Evolutionary conservation across 306 rosid species (phyloP).

Genomic region (Echinosophora koreensis): DNA sequence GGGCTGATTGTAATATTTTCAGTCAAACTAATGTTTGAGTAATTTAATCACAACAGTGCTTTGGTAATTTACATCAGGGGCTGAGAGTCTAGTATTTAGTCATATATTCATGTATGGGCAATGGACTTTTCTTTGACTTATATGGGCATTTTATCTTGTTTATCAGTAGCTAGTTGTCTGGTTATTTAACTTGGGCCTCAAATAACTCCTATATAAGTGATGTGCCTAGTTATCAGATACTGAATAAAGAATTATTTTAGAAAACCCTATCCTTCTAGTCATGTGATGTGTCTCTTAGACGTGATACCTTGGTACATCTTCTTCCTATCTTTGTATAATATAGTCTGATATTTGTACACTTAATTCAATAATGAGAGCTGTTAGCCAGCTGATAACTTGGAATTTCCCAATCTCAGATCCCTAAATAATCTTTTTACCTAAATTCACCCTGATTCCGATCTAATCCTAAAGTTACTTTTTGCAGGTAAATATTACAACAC

Average conservation of each 20-base stretch:
- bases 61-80: not conserved
- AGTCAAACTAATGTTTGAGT: not conserved
- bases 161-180: not conserved
- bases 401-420: too few relatives aligned
- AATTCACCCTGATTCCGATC: too few relatives aligned
- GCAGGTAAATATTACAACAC: too few relatives aligned
- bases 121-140: not conserved
- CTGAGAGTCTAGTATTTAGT: slow-evolving; percentile 8
- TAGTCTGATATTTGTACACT: not conserved
- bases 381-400: too few relatives aligned
- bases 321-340: not conserved
- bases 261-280: not conserved
- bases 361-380: too few relatives aligned
- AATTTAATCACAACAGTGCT: slow-evolving; percentile 17
- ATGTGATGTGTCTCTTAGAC: not conserved
- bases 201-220: not conserved
- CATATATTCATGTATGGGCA: not conserved
- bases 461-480: too few relatives aligned
- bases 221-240: not conserved
- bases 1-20: slow-evolving; percentile 14
- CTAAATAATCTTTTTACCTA: too few relatives aligned
- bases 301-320: not conserved
- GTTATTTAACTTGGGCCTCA: slow-evolving; percentile 12
- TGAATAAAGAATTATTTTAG: not conserved
- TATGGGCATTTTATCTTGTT: not conserved